Evolutionary conservation across 768 basidiomycete species (phyloP).

Genomic region (Postia placenta): DNA sequence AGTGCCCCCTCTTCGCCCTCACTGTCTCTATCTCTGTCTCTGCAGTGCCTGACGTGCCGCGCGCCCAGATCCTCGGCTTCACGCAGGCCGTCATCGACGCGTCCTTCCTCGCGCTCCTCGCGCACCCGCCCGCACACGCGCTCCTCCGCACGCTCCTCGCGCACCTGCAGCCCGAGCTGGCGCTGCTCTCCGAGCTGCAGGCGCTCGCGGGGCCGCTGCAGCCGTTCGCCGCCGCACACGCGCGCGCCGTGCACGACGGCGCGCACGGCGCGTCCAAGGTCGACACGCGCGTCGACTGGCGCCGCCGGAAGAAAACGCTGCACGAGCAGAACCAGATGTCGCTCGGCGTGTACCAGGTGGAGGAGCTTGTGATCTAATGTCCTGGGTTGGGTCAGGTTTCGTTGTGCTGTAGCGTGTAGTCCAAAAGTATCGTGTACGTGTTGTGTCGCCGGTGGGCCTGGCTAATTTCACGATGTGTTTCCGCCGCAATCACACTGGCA

Average conservation of each 20-base stretch:
- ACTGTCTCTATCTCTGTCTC: constrained; percentile 1
- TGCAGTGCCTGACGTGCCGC: not conserved
- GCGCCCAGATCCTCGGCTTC: constrained; percentile 47
- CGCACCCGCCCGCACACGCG: constrained; percentile 53
- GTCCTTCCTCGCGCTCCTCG: constrained; percentile 61
- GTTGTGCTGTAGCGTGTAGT: not conserved
- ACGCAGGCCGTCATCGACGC: constrained; percentile 66
- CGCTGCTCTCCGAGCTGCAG: constrained; percentile 42
- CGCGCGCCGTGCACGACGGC: constrained; percentile 38
- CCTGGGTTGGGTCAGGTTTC: no score
- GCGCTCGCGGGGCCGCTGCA: constrained; percentile 57
- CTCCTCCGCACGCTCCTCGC: constrained; percentile 44
- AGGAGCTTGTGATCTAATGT: constrained; percentile 42
- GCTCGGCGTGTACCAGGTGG: constrained; percentile 65
- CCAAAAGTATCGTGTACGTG: not conserved
- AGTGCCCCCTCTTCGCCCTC: not conserved
- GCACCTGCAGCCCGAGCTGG: constrained; percentile 51
- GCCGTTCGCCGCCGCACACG: constrained; percentile 52
- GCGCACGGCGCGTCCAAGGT: constrained; percentile 11
- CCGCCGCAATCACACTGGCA: no score
- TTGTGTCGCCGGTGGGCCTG: no score
- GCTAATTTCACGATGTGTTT: no score
- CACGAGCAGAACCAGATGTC: constrained; percentile 45
- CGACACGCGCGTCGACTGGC: constrained; percentile 25
- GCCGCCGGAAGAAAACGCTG: constrained; percentile 39